These are phyloP conservation scores for Coemansia sp. DNA, from an alignment of 192 early-diverging fungal species.

Conservation along the genomic window DNA sequence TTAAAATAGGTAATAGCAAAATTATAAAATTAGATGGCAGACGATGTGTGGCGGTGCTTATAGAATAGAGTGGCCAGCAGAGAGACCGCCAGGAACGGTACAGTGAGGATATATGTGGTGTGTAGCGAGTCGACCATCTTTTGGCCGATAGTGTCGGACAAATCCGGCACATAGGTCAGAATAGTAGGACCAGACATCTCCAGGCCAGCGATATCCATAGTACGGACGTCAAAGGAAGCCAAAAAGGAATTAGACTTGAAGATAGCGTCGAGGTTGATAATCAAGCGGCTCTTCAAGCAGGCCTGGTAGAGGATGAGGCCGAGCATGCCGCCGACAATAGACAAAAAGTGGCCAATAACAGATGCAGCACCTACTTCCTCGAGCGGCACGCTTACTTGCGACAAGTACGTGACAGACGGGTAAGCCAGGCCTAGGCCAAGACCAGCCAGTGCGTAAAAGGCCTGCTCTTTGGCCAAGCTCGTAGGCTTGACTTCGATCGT, in stretches of 20 bases:
- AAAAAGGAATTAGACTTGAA: slow-evolving; percentile 33
- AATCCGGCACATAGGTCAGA: slow-evolving; percentile 23
- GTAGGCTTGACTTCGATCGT: slow-evolving; percentile 26
- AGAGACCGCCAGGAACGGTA: slow-evolving; percentile 41
- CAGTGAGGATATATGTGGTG: slow-evolving; percentile 40
- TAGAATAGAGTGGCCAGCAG: slow-evolving; percentile 42
- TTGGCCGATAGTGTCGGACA: slow-evolving; percentile 26
- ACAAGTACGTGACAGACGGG: slow-evolving; percentile 30
- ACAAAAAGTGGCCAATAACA: slow-evolving; percentile 46
- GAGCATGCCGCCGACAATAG: slow-evolving; percentile 51
- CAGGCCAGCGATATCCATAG: slow-evolving; percentile 48
- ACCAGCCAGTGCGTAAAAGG: slow-evolving; percentile 42
- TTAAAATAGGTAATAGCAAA: neutral
- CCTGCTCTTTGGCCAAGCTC: slow-evolving; percentile 34
- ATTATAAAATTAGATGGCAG: neutral
- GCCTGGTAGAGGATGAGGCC: slow-evolving; percentile 52
- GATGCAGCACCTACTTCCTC: slow-evolving; percentile 38
- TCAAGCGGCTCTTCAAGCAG: slow-evolving; percentile 48
- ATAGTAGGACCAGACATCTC: slow-evolving; percentile 35
- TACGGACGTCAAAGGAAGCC: slow-evolving; percentile 26
- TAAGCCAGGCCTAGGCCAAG: slow-evolving; percentile 41
- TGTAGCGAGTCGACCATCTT: slow-evolving; percentile 36
- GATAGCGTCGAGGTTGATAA: slow-evolving; percentile 31
- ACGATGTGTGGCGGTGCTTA: slow-evolving; percentile 27
- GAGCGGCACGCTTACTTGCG: slow-evolving; percentile 39